Base-by-base conservation (phyloP, 208 protist genomes). In the Acanthamoeba triangularis region DNA sequence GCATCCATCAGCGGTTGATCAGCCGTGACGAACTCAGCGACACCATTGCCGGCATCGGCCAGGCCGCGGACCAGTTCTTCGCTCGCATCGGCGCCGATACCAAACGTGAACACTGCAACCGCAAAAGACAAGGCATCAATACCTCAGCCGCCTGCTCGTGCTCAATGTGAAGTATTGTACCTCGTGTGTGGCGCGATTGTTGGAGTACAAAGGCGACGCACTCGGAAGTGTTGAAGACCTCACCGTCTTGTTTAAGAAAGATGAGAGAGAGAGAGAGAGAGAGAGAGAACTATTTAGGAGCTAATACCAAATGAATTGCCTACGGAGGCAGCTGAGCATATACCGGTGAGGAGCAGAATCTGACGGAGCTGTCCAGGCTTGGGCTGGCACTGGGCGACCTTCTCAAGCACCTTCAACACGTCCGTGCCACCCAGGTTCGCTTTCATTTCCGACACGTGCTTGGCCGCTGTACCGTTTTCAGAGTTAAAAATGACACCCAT, bases 1-100 rank as follows among this genome's bases (percentile, higher is more conserved):
- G 74, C 74, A 6, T 84, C 74, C 74, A 84, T 84, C 10, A 84
- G 41, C 7, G 74, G 41, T 23, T 94, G 56, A 30, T 96, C 95
- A n/a, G 93, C 92, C 1, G 95, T 80, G 44, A 96, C 49, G 74
- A 96, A 96, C n/a, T 96, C 95, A 13, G 67, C 14, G 37, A 65
- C 28, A 35, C 95, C 96, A 28, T 65, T 44, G 20, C 84, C 84
- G 18, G 84, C 84, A 30, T 63, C 13, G 52, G 84, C 84, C 84
- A 90, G n/a, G 30, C 84, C 84, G 35, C 56, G 47, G 13, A 90
- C 84, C 16, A 90, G 84, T 28, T 90, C 84, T 28, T 90, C 54
- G 56, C 84, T 90, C 20, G 54, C 84, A 47, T 90, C 84, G 11
- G 47, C 23, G 11, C 84, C 90, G 49, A 95, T 95, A 25, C 93